Evolutionary conservation across 2,329 filamentous ascomycete species (phyloP).

Genomic region (Neonectria punicea): DNA sequence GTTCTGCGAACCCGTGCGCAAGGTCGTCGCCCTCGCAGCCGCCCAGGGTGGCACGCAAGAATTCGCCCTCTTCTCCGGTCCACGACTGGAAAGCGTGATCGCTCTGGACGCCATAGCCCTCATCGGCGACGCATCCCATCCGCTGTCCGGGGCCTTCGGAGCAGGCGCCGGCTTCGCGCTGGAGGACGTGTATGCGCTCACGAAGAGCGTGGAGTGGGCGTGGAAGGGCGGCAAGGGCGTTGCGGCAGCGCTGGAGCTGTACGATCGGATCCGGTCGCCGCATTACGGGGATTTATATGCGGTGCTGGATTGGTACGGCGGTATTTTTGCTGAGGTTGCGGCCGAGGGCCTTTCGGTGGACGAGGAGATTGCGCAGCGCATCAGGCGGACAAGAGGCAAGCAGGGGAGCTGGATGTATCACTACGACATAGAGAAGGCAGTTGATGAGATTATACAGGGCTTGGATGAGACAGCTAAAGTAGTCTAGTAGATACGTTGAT

Average conservation of each 20-base stretch:
- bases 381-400: constrained; percentile 34
- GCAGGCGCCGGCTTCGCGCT: constrained; percentile 53
- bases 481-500: background rate
- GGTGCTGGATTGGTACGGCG: constrained; percentile 39
- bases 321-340: constrained; percentile 26
- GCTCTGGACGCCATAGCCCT: constrained; percentile 51
- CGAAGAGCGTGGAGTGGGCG: constrained; percentile 40
- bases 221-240: constrained; percentile 28
- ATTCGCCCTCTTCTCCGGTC: constrained; percentile 45
- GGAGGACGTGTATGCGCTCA: constrained; percentile 45
- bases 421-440: constrained; percentile 38
- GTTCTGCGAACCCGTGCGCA: constrained; percentile 46
- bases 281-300: constrained; percentile 43
- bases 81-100: constrained; percentile 43
- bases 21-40: constrained; percentile 42
- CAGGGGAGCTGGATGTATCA: constrained; percentile 43
- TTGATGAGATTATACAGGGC: constrained; percentile 17
- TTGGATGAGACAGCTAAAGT: constrained; percentile 6
- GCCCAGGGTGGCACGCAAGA: constrained; percentile 42
- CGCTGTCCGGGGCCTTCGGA: constrained; percentile 58
- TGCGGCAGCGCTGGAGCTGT: constrained; percentile 37
- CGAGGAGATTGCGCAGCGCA: constrained; percentile 40
- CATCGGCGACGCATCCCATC: constrained; percentile 66
- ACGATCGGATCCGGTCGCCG: constrained; percentile 43
- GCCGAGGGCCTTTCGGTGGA: constrained; percentile 32